Evolutionary conservation across 768 basidiomycete genomes (phyloP).

Genomic region (Pleurotus citrinopileatus): DNA sequence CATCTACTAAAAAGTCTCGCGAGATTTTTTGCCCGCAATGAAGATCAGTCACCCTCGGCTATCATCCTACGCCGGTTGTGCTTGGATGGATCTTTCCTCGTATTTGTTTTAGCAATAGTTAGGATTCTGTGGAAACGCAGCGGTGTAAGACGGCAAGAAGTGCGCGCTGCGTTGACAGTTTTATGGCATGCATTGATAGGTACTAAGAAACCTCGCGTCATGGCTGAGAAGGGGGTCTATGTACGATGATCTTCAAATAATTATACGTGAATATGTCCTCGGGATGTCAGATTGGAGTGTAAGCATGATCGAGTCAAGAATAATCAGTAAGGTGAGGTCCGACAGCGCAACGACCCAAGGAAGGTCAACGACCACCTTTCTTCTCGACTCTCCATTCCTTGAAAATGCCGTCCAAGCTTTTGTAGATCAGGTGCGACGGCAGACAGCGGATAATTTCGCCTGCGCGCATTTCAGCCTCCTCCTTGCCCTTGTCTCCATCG

Average conservation of each 20-base stretch:
- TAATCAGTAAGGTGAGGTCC: not conserved
- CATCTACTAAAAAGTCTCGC: slow-evolving; percentile 47
- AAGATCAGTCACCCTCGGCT: slow-evolving; percentile 60
- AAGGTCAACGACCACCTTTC: slow-evolving; percentile 54
- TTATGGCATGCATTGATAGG: slow-evolving; percentile 75
- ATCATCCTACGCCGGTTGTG: slow-evolving; percentile 72
- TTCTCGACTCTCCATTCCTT: slow-evolving; percentile 88
- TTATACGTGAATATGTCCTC: not conserved
- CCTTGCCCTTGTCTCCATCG: slow-evolving; percentile 60
- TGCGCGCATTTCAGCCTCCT: slow-evolving; percentile 70
- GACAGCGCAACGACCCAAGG: not conserved
- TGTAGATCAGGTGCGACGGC: slow-evolving; percentile 84
- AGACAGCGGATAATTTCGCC: slow-evolving; percentile 90
- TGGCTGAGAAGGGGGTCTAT: slow-evolving; percentile 53
- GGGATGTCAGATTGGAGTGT: no score
- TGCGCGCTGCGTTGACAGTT: slow-evolving; percentile 58
- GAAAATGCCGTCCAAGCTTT: slow-evolving; percentile 92
- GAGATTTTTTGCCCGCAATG: slow-evolving; percentile 56
- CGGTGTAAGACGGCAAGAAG: slow-evolving; percentile 66
- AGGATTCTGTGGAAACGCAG: slow-evolving; percentile 65
- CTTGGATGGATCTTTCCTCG: slow-evolving; percentile 74
- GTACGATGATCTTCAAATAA: slow-evolving; percentile 5
- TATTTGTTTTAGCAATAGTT: slow-evolving; percentile 58
- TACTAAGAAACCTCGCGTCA: slow-evolving; percentile 35
- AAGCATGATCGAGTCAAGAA: not conserved